Conservation (phyloP, 805 yeast genomes). For the Monosporozyma siamensis region DNA sequence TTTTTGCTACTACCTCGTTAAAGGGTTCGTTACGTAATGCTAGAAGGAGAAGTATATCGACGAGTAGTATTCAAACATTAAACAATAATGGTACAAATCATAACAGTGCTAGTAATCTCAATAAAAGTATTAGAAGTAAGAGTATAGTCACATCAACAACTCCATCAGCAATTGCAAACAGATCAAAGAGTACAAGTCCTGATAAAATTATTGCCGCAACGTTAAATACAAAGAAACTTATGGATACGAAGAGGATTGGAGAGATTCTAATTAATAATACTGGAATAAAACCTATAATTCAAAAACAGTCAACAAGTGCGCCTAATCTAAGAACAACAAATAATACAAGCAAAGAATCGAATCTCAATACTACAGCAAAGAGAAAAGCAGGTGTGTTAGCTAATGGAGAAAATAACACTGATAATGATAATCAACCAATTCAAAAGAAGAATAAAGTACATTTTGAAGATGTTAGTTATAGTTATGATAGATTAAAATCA, state of each 20-base stretch:
- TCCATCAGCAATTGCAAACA: neutral
- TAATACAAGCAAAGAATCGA: neutral
- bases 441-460: slow-evolving; percentile 3
- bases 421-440: neutral
- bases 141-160: slow-evolving; percentile 2
- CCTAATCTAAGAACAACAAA: neutral
- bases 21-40: neutral
- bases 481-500: neutral
- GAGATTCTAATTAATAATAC: neutral
- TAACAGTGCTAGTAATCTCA: too few relatives aligned
- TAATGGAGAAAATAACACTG: neutral
- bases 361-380: neutral
- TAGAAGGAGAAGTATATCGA: slow-evolving; percentile 3
- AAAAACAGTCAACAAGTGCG: neutral
- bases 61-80: slow-evolving; percentile 2
- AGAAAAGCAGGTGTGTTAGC: neutral
- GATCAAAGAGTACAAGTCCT: neutral
- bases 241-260: neutral
- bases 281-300: neutral
- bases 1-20: neutral
- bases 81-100: too few relatives aligned
- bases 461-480: slow-evolving; percentile 1
- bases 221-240: neutral
- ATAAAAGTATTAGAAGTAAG: neutral
- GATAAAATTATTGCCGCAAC: neutral